These are phyloP conservation scores for Yarrowia divulgata DNA, from an alignment of 805 yeast genomes.

Conservation along the genomic window DNA sequence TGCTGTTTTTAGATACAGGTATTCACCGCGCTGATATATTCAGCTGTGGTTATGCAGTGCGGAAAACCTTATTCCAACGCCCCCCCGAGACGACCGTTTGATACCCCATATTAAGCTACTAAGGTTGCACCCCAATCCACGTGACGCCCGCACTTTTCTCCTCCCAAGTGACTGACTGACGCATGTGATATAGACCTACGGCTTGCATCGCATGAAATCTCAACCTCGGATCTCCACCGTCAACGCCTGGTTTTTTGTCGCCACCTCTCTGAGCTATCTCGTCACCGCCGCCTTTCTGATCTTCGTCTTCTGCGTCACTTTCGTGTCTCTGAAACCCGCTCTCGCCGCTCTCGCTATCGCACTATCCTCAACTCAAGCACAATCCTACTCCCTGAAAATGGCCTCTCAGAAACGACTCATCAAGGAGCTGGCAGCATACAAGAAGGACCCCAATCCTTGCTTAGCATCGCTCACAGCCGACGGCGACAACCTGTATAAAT, in stretches of 20 bases:
- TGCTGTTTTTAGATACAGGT: neutral
- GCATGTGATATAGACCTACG: constrained; percentile 27
- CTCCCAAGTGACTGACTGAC: constrained; percentile 37
- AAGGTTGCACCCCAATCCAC: constrained; percentile 3
- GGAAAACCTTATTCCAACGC: neutral
- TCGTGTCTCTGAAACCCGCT: constrained; percentile 15
- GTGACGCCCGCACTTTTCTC: constrained; percentile 18
- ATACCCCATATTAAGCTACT: constrained; percentile 23
- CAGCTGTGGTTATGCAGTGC: constrained; percentile 19
- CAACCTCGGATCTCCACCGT: constrained; percentile 34
- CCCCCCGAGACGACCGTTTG: neutral
- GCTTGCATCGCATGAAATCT: constrained; percentile 38
- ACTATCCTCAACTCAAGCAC: neutral
- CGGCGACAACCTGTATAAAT: constrained; percentile 45
- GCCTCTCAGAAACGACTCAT: constrained; percentile 46
- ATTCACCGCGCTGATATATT: neutral
- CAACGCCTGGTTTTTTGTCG: constrained; percentile 24
- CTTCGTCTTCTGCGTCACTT: constrained; percentile 13
- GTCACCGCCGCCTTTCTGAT: constrained; percentile 21
- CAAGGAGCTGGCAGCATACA: constrained; percentile 46
- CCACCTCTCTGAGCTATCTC: constrained; percentile 1
- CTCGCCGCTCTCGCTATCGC: constrained; percentile 19
- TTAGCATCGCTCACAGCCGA: constrained; percentile 45
- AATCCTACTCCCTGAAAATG: constrained; percentile 29
- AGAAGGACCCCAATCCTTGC: constrained; percentile 48